These are phyloP conservation scores for Cladosporium velox DNA, from an alignment of 2,329 filamentous ascomycete genomes.

Conservation along the genomic window DNA sequence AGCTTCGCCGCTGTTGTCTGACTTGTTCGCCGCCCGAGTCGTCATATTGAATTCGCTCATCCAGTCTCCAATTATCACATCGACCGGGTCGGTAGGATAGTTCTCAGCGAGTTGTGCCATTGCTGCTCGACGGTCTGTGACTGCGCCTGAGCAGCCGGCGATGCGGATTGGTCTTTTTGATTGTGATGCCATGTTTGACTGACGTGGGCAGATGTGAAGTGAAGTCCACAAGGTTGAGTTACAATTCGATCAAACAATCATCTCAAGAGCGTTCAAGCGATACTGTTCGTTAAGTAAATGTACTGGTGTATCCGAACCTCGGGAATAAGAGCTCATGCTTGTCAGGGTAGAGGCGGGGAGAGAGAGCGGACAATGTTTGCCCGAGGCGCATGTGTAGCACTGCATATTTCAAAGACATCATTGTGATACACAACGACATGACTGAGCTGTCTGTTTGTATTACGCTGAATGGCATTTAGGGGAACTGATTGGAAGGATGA, in stretches of 20 bases:
- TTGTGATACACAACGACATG: neutral
- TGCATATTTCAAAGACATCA: no score
- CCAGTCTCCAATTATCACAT: constrained; percentile 59
- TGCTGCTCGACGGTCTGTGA: constrained; percentile 42
- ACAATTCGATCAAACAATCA: neutral
- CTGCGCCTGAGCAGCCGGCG: constrained; percentile 42
- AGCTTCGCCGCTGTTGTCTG: constrained; percentile 39
- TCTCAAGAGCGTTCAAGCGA: neutral
- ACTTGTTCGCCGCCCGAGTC: constrained; percentile 30
- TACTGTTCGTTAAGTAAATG: neutral
- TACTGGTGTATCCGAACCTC: neutral
- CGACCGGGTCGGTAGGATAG: constrained; percentile 43
- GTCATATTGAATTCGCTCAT: constrained; percentile 44
- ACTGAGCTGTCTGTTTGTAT: neutral
- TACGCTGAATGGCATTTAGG: no score
- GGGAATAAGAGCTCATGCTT: neutral
- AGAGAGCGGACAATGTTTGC: constrained; percentile 2
- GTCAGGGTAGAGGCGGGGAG: neutral
- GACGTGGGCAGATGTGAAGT: neutral
- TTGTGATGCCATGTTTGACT: neutral
- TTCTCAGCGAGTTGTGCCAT: constrained; percentile 37
- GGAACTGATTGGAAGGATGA: no score
- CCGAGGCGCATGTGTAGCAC: neutral
- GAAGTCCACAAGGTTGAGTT: no score
- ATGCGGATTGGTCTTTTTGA: constrained; percentile 32